These are phyloP conservation scores for Dimocarpus longan DNA, from an alignment of 345 rosid species.

Conservation along the genomic window DNA sequence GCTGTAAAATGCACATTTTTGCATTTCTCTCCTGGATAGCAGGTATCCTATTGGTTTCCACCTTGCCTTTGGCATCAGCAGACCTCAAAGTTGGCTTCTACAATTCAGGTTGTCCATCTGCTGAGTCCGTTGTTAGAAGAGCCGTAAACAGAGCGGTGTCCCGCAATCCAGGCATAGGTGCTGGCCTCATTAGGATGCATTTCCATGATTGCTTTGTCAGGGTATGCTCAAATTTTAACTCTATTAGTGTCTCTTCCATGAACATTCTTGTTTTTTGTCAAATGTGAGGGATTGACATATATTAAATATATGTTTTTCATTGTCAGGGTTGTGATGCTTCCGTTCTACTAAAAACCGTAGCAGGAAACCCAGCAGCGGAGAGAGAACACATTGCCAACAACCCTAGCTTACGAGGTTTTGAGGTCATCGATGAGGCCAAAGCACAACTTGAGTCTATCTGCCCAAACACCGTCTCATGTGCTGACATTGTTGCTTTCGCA, in stretches of 20 bases:
- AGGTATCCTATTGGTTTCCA: slow-evolving; percentile 1
- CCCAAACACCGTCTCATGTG: slow-evolving; percentile 49
- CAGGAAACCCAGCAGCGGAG: slow-evolving; percentile 34
- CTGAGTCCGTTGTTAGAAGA: slow-evolving; percentile 28
- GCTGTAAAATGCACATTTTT: neutral
- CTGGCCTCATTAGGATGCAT: slow-evolving; percentile 41
- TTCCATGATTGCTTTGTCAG: slow-evolving; percentile 47
- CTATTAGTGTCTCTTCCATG: too few species aligned
- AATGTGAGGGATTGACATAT: neutral
- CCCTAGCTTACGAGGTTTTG: slow-evolving; percentile 49
- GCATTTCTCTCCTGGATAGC: neutral
- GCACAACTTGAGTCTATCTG: slow-evolving; percentile 42
- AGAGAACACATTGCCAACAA: slow-evolving; percentile 41
- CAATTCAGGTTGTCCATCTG: slow-evolving; percentile 25
- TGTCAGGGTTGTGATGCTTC: slow-evolving; percentile 60
- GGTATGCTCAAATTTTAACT: slow-evolving; percentile 11
- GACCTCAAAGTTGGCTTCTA: slow-evolving; percentile 31
- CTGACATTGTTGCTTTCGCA: slow-evolving; percentile 56
- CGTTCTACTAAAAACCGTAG: slow-evolving; percentile 36
- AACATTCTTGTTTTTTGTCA: neutral
- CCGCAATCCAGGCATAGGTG: slow-evolving; percentile 29
- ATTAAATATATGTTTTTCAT: too few species aligned
- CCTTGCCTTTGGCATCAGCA: slow-evolving; percentile 16
- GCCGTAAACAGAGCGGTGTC: slow-evolving; percentile 28
- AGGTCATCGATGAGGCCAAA: slow-evolving; percentile 52